Evolutionary conservation across 345 rosid genomes (phyloP), one percentile per base, ranked within the genome.

Genomic region (Crucihimalaya himalaica): DNA sequence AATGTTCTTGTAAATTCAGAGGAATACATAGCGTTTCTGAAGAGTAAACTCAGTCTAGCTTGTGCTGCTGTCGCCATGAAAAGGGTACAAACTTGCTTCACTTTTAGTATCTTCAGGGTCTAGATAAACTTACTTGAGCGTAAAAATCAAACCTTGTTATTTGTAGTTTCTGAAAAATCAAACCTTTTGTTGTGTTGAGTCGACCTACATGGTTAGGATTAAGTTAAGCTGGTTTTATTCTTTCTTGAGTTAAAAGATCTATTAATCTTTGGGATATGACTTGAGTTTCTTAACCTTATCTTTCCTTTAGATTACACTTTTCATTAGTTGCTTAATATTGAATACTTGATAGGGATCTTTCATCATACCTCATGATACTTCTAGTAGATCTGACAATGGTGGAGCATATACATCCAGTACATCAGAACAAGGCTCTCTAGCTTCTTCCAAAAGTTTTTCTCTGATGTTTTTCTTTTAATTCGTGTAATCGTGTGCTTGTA

Each of bases 21-120:
- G 3, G 86, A 81, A 29, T 77, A 83, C 79, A 86, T 62, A 27
- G 89, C 82, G 59, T 37, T 80, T 72, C 90, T 94, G 73, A 87
- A 86, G 83, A 84, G 46, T 59, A 85, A 84, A 77, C 96, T 88
- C 60, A 83, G 89, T 42, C 81, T 80, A 5, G 93, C 92, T 50
- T 88, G 97, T 75, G 92, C 96, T 62, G 97, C 91, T 62, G 91
- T 79, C 39, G 99, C 97, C 57, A 76, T 82, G 81, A 78, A 85
- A 47, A 74, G 85, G 84, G 97, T 92, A 35, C 73, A 52, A 35
- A 23, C 2, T 23, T 23, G 19, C 34, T 42, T 25, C 16, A 14
- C 27, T 2, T 37, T 67, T 34, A 57, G 25, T 57, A 57, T 57
- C 2, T 57, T 37, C 42, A 37, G 42, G 10, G 14, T 37, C 14